Percentiles rank a stretch among this genome's conserved stretches.
These are phyloP conservation scores for Coprinopsis cinerea DNA, from an alignment of 768 basidiomycete species.

Conservation along the genomic window DNA sequence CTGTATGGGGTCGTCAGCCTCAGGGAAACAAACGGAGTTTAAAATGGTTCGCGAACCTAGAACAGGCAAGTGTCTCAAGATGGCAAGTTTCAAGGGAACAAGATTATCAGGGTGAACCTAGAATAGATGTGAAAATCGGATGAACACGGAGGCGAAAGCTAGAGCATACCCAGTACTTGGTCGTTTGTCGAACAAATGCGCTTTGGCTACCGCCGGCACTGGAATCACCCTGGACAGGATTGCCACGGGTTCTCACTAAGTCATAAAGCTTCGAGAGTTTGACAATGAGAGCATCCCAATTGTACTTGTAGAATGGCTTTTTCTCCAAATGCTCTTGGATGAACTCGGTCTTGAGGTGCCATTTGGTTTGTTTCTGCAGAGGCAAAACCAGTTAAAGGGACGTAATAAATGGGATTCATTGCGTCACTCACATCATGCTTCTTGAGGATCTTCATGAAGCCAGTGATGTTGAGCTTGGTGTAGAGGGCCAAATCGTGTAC, in stretches of 20 bases:
- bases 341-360: conserved; percentile 80
- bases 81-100: conserved; percentile 87
- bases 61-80: conserved; percentile 88
- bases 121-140: neutral
- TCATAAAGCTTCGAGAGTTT: conserved; percentile 94
- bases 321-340: conserved; percentile 89
- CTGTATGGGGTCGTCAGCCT: conserved; percentile 29
- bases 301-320: conserved; percentile 94
- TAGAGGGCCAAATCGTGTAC: conserved; percentile 87
- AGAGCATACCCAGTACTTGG: conserved; percentile 93
- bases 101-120: conserved; percentile 91
- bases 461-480: conserved; percentile 96
- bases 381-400: neutral
- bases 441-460: conserved; percentile 98
- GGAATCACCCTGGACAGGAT: conserved; percentile 90
- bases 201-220: conserved; percentile 94
- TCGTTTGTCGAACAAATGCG: conserved; percentile 97
- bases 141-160: neutral
- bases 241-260: conserved; percentile 90
- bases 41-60: conserved; percentile 48
- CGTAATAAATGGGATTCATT: neutral
- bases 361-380: conserved; percentile 84
- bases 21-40: neutral
- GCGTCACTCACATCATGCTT: conserved; percentile 79
- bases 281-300: conserved; percentile 93